These are phyloP conservation scores for Blastomyces percursus DNA, from an alignment of 2,329 filamentous ascomycete species.

Conservation along the genomic window DNA sequence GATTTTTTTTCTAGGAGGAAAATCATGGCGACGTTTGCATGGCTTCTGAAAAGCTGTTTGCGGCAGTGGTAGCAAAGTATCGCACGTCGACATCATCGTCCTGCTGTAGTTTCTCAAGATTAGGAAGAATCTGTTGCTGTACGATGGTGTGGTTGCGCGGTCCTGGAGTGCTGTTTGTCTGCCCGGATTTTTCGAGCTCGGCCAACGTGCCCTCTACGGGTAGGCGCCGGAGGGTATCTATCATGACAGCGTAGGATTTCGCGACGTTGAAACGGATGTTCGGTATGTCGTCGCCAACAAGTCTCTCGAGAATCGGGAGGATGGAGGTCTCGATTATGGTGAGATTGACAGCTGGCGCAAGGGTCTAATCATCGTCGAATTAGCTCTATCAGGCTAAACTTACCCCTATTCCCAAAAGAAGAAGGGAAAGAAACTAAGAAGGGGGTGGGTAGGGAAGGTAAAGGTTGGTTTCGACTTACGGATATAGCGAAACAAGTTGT, in stretches of 20 bases:
- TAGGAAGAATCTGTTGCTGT: slow-evolving; percentile 74
- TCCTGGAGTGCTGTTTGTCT: slow-evolving; percentile 42
- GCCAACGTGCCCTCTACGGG: slow-evolving; percentile 80
- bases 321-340: slow-evolving; percentile 89
- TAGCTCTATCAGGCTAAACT: background rate
- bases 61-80: slow-evolving; percentile 91
- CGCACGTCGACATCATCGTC: slow-evolving; percentile 97
- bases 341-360: slow-evolving; percentile 83
- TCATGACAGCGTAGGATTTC: slow-evolving; percentile 86
- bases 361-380: slow-evolving; percentile 50
- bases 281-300: slow-evolving; percentile 87
- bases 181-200: slow-evolving; percentile 68
- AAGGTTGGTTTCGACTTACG: slow-evolving; percentile 47
- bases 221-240: slow-evolving; percentile 81
- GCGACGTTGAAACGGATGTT: slow-evolving; percentile 99
- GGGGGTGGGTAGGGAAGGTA: background rate
- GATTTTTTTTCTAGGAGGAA: background rate
- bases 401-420: background rate
- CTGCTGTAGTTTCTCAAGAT: slow-evolving; percentile 88
- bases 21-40: slow-evolving; percentile 44
- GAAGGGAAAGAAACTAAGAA: background rate
- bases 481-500: slow-evolving; percentile 99
- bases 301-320: slow-evolving; percentile 88
- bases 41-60: slow-evolving; percentile 44
- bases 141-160: slow-evolving; percentile 68